Conservation (phyloP, 768 basidiomycete genomes). For the Daedaleopsis sinensis region DNA sequence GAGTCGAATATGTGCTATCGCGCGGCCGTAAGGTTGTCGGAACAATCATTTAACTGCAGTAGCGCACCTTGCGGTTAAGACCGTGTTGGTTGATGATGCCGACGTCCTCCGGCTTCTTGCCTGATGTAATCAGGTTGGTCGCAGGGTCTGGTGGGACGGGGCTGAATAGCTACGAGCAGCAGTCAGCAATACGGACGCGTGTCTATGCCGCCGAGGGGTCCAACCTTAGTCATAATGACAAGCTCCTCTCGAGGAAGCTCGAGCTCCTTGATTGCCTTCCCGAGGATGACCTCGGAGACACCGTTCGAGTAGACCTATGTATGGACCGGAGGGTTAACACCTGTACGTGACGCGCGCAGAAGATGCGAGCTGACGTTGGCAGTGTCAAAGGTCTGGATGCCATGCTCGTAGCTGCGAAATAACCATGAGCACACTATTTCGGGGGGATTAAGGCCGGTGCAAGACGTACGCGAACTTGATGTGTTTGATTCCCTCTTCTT, state of each 20-base stretch:
- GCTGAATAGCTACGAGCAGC: not conserved
- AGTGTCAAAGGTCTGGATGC: conserved; percentile 42
- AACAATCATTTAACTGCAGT: no score
- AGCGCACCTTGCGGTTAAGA: conserved; percentile 41
- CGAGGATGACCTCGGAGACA: conserved; percentile 43
- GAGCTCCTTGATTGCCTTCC: conserved; percentile 46
- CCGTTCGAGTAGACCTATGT: conserved; percentile 39
- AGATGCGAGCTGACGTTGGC: conserved; percentile 25
- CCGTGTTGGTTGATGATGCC: conserved; percentile 44
- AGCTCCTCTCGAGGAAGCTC: conserved; percentile 47
- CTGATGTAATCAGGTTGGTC: not conserved
- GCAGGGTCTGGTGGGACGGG: conserved; percentile 1
- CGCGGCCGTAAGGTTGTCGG: no score
- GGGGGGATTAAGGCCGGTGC: not conserved
- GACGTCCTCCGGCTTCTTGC: conserved; percentile 18
- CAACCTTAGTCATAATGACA: conserved; percentile 50
- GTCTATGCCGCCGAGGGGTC: no score
- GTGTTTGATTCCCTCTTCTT: conserved; percentile 39
- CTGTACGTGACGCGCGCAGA: not conserved
- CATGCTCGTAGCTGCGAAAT: conserved; percentile 37
- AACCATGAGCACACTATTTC: not conserved
- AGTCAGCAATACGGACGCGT: not conserved
- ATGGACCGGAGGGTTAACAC: not conserved
- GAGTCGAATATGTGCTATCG: conserved; percentile 59
- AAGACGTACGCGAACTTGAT: conserved; percentile 41